phyloP scores from a whole-genome alignment of 2,329 filamentous ascomycete genomes.

The Macrophomina phaseolina region DNA sequence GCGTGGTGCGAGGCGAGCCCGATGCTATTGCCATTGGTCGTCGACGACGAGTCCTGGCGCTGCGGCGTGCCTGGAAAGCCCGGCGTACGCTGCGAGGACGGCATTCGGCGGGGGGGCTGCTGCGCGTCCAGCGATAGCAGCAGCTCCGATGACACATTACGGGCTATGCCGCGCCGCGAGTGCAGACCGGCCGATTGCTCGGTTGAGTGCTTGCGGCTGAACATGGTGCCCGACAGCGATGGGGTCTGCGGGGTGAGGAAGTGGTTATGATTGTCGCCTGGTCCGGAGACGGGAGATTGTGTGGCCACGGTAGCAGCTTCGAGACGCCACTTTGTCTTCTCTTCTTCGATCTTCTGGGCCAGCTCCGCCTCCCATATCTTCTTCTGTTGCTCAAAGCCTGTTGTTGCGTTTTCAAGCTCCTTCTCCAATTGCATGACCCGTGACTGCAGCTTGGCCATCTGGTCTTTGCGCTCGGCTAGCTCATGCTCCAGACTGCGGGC shows the following conservation, averaged over 20 bases:
- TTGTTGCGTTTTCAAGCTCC: constrained; percentile 64
- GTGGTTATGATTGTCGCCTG: background rate
- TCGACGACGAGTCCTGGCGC: constrained; percentile 39
- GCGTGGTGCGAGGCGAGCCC: constrained; percentile 37
- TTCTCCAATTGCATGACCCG: constrained; percentile 69
- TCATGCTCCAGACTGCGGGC: constrained; percentile 71
- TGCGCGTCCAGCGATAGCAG: constrained; percentile 42
- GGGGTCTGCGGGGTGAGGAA: constrained; percentile 24
- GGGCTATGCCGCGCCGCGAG: constrained; percentile 37
- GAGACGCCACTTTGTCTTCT: constrained; percentile 64
- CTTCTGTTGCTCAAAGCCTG: constrained; percentile 64
- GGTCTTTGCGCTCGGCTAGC: constrained; percentile 63
- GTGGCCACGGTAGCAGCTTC: constrained; percentile 40
- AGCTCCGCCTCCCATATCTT: constrained; percentile 63
- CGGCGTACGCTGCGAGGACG: constrained; percentile 42
- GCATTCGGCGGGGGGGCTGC: constrained; percentile 43
- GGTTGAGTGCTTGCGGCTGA: constrained; percentile 47
- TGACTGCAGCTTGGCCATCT: constrained; percentile 67
- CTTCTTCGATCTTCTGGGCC: constrained; percentile 67
- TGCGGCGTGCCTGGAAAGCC: constrained; percentile 39
- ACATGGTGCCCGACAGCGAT: constrained; percentile 27
- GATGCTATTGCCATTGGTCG: constrained; percentile 43
- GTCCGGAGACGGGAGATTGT: constrained; percentile 4
- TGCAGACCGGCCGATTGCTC: constrained; percentile 43
- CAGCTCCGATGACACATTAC: constrained; percentile 37